These are phyloP conservation scores for Phytophthora vignae DNA, from an alignment of 352 stramenopile genomes.

Conservation along the genomic window DNA sequence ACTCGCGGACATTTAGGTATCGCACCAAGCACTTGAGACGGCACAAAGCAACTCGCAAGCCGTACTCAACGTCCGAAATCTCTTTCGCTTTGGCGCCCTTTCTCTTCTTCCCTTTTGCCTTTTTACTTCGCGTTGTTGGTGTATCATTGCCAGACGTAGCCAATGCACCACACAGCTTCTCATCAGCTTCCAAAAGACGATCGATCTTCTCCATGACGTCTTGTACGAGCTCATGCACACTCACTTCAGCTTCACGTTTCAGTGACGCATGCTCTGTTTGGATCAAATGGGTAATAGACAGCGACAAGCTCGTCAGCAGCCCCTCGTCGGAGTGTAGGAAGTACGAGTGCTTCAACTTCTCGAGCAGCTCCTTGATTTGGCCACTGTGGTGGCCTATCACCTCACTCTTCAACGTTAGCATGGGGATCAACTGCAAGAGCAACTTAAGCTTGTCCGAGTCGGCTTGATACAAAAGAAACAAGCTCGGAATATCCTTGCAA, in stretches of 20 bases:
- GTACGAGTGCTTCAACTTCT: constrained; percentile 83
- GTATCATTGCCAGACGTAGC: constrained; percentile 20
- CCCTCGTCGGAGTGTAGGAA: constrained; percentile 70
- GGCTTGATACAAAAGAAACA: constrained; percentile 81
- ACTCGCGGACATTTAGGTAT: constrained; percentile 73
- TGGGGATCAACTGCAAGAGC: constrained; percentile 79
- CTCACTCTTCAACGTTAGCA: constrained; percentile 66
- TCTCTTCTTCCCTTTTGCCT: constrained; percentile 36
- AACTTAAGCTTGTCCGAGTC: constrained; percentile 83
- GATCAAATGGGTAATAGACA: constrained; percentile 75
- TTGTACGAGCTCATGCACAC: constrained; percentile 79
- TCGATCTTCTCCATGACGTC: constrained; percentile 71
- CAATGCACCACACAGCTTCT: constrained; percentile 40
- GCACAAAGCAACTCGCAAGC: constrained; percentile 63
- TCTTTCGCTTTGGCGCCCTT: constrained; percentile 54
- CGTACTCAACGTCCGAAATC: constrained; percentile 74
- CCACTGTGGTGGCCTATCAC: constrained; percentile 74
- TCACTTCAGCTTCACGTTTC: constrained; percentile 79
- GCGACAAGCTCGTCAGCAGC: constrained; percentile 70
- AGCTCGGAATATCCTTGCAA: constrained; percentile 80
- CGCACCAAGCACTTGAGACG: constrained; percentile 69
- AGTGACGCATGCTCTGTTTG: constrained; percentile 80
- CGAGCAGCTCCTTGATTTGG: constrained; percentile 74
- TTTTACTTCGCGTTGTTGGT: constrained; percentile 39
- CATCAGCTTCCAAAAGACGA: constrained; percentile 61